A percentile compares a stretch with the other conserved stretches of the same genome.
phyloP scores from a whole-genome alignment of 2,329 filamentous ascomycete species.

The Pyricularia sp. region DNA sequence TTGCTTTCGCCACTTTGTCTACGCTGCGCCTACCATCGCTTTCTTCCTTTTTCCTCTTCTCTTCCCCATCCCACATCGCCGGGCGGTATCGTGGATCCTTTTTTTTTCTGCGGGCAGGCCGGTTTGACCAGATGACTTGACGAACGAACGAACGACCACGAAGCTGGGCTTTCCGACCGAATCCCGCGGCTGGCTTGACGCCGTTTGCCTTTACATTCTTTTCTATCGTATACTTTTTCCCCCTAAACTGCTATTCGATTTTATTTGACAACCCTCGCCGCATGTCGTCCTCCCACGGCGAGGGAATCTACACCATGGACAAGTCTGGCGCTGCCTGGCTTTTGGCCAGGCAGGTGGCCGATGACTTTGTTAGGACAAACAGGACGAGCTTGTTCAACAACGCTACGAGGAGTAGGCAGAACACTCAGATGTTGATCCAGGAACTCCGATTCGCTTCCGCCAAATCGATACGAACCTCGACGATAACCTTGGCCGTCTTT shows the following conservation, averaged over 20 bases:
- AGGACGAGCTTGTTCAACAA: constrained; percentile 8
- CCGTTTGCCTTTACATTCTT: constrained; percentile 10
- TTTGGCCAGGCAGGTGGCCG: constrained; percentile 17
- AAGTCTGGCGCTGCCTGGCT: constrained; percentile 16
- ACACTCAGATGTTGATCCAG: constrained; percentile 33
- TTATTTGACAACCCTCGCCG: neutral
- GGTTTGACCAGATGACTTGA: constrained; percentile 34
- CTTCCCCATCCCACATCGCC: constrained; percentile 16
- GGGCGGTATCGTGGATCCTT: constrained; percentile 10
- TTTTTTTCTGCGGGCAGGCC: constrained; percentile 1
- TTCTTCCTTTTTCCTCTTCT: constrained; percentile 14
- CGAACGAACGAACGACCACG: constrained; percentile 25
- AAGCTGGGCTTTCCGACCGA: constrained; percentile 11
- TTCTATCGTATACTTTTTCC: neutral
- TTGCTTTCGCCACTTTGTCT: constrained; percentile 5
- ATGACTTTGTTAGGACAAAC: constrained; percentile 10
- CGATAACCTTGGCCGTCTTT: constrained; percentile 51
- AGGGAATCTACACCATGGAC: constrained; percentile 13
- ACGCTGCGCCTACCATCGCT: constrained; percentile 15
- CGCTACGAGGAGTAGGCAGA: constrained; percentile 27
- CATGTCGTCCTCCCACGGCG: neutral
- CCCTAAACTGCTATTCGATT: constrained; percentile 3
- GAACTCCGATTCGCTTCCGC: constrained; percentile 41
- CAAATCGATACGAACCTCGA: constrained; percentile 51
- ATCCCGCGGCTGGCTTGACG: constrained; percentile 16